Conservation (phyloP, 2,329 filamentous ascomycete genomes). For the Aschersonia sp. region DNA sequence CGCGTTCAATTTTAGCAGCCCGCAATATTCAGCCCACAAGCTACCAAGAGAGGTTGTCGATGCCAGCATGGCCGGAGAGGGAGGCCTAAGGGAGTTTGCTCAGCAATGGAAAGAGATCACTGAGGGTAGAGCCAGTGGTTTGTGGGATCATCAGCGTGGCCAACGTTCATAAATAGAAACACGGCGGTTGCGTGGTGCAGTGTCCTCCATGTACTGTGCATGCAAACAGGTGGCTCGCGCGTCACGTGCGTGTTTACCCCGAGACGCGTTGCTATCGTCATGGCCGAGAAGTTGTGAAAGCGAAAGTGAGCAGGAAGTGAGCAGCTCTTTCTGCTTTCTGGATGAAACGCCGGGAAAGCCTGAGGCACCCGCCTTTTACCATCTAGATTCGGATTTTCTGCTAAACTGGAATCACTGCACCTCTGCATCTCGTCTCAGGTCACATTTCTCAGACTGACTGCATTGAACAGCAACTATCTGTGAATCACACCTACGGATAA, state of each 20-base stretch:
- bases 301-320: slow-evolving; percentile 5
- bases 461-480: background rate
- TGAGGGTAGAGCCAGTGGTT: slow-evolving; percentile 22
- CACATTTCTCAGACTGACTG: background rate
- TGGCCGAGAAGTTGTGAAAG: background rate
- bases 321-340: slow-evolving; percentile 4
- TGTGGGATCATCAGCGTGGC: slow-evolving; percentile 21
- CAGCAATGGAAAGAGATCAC: slow-evolving; percentile 55
- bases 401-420: too few relatives aligned
- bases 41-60: slow-evolving; percentile 84
- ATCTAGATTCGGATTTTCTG: background rate
- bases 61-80: slow-evolving; percentile 51
- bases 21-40: slow-evolving; percentile 91
- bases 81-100: slow-evolving; percentile 69
- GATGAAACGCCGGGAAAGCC: background rate
- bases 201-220: too few relatives aligned
- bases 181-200: background rate
- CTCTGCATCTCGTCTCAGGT: too few relatives aligned
- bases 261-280: background rate
- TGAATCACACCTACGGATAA: background rate
- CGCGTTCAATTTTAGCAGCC: slow-evolving; percentile 70
- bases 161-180: background rate
- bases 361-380: slow-evolving; percentile 4
- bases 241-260: background rate
- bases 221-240: background rate